Evolutionary conservation across 331 rosid genomes (phyloP), one percentile per base, ranked within the genome.

Genomic region (Malus hybrid): DNA sequence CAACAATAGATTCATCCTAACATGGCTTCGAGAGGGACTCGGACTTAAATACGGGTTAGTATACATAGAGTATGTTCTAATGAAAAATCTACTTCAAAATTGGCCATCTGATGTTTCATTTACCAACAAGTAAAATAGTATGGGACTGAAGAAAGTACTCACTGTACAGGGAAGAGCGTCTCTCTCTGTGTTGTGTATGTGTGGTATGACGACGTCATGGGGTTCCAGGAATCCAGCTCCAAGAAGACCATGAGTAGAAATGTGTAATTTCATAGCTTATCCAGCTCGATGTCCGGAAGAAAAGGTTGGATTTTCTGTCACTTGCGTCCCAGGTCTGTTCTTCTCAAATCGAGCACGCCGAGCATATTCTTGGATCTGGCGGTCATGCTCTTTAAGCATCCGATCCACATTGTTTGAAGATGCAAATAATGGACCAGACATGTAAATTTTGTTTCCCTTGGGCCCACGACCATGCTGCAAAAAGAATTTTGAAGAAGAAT

Each of bases 331-430:
- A 15, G 74, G 57, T 34, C 78, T 67, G 36, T 6, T 29, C 69
- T 81, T 76, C 33, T 65, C 84, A 6, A 56, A 79, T 54, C 97
- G 83, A 34, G 84, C 73, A 80, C 88, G 88, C 77, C 96, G 88
- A 28, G 94, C 93, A 76, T 67, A 81, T 75, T 91, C 96, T 78
- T 86, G 98, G 78, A 91, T 83, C 88, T 83, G 87, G n/a, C 82
- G 84, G 50, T 93, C 94, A 24, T 84, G 96, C 67, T 88, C 94
- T 83, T 90, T 88, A 65, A 93, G 90, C 84, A 91, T 87, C 76
- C 87, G 86, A 77, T 91, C 97, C n/a, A 88, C 78, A 74, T 84
- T 90, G 86, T 83, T 88, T 42, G 98, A 91, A 15, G 98, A 80
- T 65, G 75, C 81, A 67, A 87, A 73, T 36, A 93, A 79, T 2